These are phyloP conservation scores for Hanseniaspora lindneri DNA, from an alignment of 805 yeast genomes.

Conservation along the genomic window DNA sequence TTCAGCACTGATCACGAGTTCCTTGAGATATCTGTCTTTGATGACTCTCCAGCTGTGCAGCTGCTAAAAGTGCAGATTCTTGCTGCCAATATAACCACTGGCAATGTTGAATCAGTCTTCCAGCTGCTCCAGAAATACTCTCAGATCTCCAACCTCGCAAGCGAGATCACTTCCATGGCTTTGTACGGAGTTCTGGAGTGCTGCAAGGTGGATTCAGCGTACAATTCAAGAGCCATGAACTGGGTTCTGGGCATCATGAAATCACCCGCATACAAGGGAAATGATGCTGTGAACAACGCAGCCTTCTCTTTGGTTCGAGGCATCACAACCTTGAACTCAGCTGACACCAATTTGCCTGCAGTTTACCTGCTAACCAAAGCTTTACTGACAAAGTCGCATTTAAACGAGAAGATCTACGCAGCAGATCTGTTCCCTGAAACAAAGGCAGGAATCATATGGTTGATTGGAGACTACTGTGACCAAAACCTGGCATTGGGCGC, in stretches of 20 bases:
- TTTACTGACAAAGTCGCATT: conserved; percentile 20
- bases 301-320: conserved; percentile 60
- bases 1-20: conserved; percentile 31
- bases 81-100: conserved; percentile 43
- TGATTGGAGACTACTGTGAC: conserved; percentile 67
- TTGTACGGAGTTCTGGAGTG: conserved; percentile 53
- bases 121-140: conserved; percentile 55
- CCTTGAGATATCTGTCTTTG: conserved; percentile 50
- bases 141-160: conserved; percentile 22
- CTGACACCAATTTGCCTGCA: conserved; percentile 38
- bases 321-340: conserved; percentile 52
- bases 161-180: conserved; percentile 34
- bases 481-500: conserved; percentile 47
- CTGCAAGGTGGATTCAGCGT: conserved; percentile 38
- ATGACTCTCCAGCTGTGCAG: conserved; percentile 33
- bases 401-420: conserved; percentile 1
- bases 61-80: conserved; percentile 50
- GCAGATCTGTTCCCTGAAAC: conserved; percentile 37
- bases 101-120: conserved; percentile 41
- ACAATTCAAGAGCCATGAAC: conserved; percentile 43
- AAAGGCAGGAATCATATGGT: conserved; percentile 77
- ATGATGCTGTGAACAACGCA: conserved; percentile 41
- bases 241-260: conserved; percentile 37
- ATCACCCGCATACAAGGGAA: not conserved
- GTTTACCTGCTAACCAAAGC: conserved; percentile 40